A percentile compares a stretch with the other conserved stretches of the same genome.
phyloP scores from a whole-genome alignment of 2,329 filamentous ascomycete species.

The Fusarium xylarioides region DNA sequence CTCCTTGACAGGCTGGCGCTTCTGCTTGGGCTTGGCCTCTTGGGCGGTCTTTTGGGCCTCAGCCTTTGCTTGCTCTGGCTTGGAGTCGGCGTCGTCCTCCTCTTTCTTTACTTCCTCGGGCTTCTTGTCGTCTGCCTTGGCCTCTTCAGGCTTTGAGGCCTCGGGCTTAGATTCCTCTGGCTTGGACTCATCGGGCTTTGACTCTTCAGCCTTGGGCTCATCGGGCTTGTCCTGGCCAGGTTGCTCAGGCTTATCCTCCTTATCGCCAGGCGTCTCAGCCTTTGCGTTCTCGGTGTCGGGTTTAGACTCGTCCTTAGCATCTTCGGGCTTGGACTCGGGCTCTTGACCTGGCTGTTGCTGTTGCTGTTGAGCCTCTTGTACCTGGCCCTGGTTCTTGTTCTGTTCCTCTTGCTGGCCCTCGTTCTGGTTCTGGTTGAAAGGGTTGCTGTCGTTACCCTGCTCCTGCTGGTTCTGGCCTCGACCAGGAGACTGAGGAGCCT shows the following conservation, averaged over 20 bases:
- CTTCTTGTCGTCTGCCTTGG: constrained; percentile 16
- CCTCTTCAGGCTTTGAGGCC: constrained; percentile 4
- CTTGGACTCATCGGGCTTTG: neutral
- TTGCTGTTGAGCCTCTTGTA: constrained; percentile 8
- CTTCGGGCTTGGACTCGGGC: constrained; percentile 6
- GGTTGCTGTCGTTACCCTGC: constrained; percentile 13
- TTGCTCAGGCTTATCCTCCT: constrained; percentile 16
- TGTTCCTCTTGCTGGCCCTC: neutral
- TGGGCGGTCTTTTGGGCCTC: constrained; percentile 6
- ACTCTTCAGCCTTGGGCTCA: neutral
- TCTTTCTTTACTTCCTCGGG: constrained; percentile 19
- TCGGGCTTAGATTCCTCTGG: constrained; percentile 3
- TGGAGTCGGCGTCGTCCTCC: neutral
- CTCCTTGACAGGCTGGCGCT: constrained; percentile 14
- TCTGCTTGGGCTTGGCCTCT: constrained; percentile 22
- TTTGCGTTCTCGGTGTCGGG: constrained; percentile 12
- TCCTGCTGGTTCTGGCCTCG: constrained; percentile 9
- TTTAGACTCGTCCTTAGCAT: constrained; percentile 10
- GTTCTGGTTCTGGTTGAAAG: constrained; percentile 10
- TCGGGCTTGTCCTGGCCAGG: neutral
- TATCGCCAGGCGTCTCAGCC: constrained; percentile 10
- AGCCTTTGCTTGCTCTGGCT: constrained; percentile 20
- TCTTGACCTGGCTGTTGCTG: constrained; percentile 15
- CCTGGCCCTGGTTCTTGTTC: constrained; percentile 2
- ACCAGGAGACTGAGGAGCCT: constrained; percentile 18